Conservation (phyloP, 176 grass and related monocot genomes). For the Puya raimondii region DNA sequence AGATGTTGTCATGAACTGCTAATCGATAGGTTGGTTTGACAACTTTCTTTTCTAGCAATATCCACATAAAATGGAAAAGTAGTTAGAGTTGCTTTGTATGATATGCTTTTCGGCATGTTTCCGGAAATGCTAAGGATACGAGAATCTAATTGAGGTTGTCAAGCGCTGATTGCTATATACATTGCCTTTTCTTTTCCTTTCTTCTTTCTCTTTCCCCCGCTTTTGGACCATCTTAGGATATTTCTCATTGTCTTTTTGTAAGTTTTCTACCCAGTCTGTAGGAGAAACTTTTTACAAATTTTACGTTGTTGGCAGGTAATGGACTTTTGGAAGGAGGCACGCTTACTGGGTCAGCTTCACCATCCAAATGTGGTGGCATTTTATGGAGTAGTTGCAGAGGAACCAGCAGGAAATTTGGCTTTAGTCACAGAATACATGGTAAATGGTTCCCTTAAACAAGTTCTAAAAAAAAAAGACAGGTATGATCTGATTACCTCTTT, state of each 20-base stretch:
- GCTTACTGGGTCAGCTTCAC: constrained; percentile 13
- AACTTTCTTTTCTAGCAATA: background rate
- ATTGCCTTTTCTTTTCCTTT: too few relatives aligned
- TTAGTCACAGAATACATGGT: constrained; percentile 24
- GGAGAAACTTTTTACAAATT: background rate
- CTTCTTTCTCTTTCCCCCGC: too few relatives aligned
- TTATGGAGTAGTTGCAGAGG: constrained; percentile 24
- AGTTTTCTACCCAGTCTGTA: too few relatives aligned
- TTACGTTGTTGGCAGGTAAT: constrained; percentile 4
- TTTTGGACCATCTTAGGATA: too few relatives aligned
- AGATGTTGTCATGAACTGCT: background rate
- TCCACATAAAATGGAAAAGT: background rate
- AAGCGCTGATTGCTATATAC: too few relatives aligned
- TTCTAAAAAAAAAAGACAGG: constrained; percentile 21
- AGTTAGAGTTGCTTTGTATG: background rate
- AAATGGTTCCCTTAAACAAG: constrained; percentile 26
- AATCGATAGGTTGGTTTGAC: background rate
- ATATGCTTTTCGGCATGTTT: background rate
- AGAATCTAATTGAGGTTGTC: too few relatives aligned
- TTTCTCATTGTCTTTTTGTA: too few relatives aligned
- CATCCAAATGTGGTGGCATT: constrained; percentile 26
- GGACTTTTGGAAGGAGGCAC: constrained; percentile 28
- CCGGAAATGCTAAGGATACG: too few relatives aligned
- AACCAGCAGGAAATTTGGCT: constrained; percentile 7
- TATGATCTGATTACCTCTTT: background rate